Base-by-base conservation (phyloP, 768 basidiomycete genomes). In the Trametes elegans region DNA sequence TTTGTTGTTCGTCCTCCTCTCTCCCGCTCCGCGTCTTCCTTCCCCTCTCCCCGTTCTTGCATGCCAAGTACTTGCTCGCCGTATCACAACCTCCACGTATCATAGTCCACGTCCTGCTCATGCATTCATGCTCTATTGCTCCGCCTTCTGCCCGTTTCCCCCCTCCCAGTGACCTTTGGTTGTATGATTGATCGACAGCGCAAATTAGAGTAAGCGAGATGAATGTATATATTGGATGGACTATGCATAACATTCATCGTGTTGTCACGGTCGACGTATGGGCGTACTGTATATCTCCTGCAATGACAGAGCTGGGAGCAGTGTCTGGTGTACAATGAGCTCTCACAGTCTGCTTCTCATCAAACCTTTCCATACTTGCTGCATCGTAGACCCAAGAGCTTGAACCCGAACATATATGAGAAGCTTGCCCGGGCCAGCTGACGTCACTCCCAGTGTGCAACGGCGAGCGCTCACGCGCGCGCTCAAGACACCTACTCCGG, bases 101-200 rank as follows among this genome's bases (percentile, higher is more conserved):
- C 61, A 65, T 65, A 65, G 59, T 62, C 57, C 47, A 32, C 32
- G 45, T 55, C 41, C 59, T 47, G 57, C 55, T 53, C 60, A 53
- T 59, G 58, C 58, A 55, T 59, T 47, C 57, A 56, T 61, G 50
- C 49, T 55, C 43, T 56, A 21, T 55, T 52, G 46, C 53, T 57
- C 35, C 58, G 49, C n/a, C 53, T 55, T 31, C 35, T 31, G 19
- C 47, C 42, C 11, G 14, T 18, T 9, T 54, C 28, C 16, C 28
- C 32, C 18, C 27, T 19, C 38, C 40, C 35, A 55, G 58, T 53
- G 43, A 38, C 46, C 48, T 27, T 62, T 62, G 64, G 57, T 62
- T 65, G 64, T 65, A 65, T 58, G 61, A 65, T 51, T 53, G 58
- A 45, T 59, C 42, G 50, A 58, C 49, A 51, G 50, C 59, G 58